Evolutionary conservation across 1,284 basidiomycete genomes (phyloP).

Genomic region (Melampsora americana): DNA sequence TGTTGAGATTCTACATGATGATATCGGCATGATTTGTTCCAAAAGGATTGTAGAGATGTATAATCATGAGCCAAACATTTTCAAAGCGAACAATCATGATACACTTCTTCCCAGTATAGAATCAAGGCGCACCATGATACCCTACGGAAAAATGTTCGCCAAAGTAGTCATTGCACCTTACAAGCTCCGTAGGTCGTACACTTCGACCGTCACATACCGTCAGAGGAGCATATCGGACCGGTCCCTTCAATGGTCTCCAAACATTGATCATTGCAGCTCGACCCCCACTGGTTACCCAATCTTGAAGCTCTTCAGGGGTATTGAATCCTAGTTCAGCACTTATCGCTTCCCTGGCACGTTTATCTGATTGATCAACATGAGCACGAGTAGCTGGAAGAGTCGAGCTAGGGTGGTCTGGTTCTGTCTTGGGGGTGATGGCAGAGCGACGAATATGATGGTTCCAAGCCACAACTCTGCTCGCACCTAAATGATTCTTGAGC

Average conservation of each 20-base stretch:
- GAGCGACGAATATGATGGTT: background rate
- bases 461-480: background rate
- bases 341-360: background rate
- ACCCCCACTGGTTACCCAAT: background rate
- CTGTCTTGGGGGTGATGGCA: background rate
- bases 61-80: background rate
- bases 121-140: background rate
- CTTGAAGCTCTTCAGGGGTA: background rate
- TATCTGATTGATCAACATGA: background rate
- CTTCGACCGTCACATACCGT: background rate
- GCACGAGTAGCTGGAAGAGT: background rate
- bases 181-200: background rate
- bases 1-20: background rate
- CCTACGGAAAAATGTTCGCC: background rate
- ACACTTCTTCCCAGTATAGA: background rate
- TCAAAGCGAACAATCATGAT: background rate
- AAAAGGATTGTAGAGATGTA: background rate
- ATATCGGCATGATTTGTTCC: background rate
- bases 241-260: background rate
- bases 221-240: background rate
- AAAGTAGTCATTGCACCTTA: background rate
- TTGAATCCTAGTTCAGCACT: background rate
- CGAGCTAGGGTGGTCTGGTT: background rate
- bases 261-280: background rate
- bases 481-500: background rate